Evolutionary conservation across 495 filamentous ascomycete species (phyloP), one percentile per base, ranked within the genome.

Genomic region (Neurospora discreta): DNA sequence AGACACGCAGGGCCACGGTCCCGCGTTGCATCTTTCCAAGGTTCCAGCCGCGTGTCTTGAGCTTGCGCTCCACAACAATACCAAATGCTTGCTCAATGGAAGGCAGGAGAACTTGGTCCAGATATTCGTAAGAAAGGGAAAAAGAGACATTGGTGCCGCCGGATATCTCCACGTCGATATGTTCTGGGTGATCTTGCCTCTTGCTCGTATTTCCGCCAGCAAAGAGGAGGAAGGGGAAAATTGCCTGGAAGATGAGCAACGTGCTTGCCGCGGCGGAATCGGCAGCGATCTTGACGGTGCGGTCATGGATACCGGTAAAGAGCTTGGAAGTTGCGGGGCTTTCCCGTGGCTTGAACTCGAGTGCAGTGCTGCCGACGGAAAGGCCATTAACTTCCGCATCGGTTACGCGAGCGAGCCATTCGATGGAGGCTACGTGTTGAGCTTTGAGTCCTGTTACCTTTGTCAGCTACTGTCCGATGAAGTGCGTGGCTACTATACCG

Each of bases 121-220:
- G 78, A 77, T 96, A 96, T 76, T 96, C 93, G 80, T 86, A 90
- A 5, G 89, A 92, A 38, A 89, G 89, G 0, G 91, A 91, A 71
- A 84, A 89, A 3, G 88, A 87, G 3, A 90, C 87, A 77, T 96
- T 95, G 2, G 93, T 95, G 18, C 93, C 93, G 20, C 93, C 93
- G 3, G 85, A 85, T 20, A 97, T 89, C 18, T 84, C 87, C 4
- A 95, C 76, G 20, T 81, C 82, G 40, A 89, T 81, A 1, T 83
- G 84, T 9, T 33, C 30, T 3, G 26, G 43, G 18, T 60, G 30
- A 2, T 82, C 77, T 65, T 65, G 52, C 11, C 26, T 65, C 16
- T 75, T 77, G 39, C 69, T 73, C 5, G 78, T 80, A 58, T 77
- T 82, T 16, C 52, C 52, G 39, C 83, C 83, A 1, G 88, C 84